phyloP scores from a whole-genome alignment of 192 early-diverging fungal species.

The Pilobolus umbonatus region DNA sequence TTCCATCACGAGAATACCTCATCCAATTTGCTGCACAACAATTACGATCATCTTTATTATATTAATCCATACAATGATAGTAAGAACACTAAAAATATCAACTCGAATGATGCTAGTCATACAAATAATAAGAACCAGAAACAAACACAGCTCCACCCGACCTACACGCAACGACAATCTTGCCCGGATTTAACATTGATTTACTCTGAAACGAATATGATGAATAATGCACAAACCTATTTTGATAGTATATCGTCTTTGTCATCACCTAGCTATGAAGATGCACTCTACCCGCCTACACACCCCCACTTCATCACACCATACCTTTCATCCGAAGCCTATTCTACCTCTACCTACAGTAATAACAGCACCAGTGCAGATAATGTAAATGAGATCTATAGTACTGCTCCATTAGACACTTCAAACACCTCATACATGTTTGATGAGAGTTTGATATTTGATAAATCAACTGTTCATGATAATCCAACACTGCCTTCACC shows the following conservation, averaged over 20 bases:
- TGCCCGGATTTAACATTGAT: constrained; percentile 1
- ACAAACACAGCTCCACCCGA: neutral
- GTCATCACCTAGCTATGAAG: no score
- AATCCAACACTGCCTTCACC: neutral
- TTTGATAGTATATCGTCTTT: no score
- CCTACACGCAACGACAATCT: constrained; percentile 8
- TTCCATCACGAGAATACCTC: constrained; percentile 10
- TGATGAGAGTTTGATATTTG: neutral
- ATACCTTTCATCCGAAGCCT: neutral
- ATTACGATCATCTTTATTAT: neutral
- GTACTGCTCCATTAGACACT: no score
- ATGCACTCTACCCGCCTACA: no score
- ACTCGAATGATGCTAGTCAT: no score
- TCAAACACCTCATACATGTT: constrained; percentile 1
- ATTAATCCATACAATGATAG: no score
- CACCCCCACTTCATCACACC: neutral
- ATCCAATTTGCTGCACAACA: constrained; percentile 3
- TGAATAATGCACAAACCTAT: no score
- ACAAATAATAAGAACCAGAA: no score
- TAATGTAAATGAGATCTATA: neutral
- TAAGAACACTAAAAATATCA: no score
- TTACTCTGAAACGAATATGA: constrained; percentile 7
- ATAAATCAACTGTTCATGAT: neutral
- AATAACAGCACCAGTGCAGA: neutral
- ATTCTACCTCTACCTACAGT: neutral